Conservation (phyloP, 805 yeast genomes). For the Naumovozyma castellii region DNA sequence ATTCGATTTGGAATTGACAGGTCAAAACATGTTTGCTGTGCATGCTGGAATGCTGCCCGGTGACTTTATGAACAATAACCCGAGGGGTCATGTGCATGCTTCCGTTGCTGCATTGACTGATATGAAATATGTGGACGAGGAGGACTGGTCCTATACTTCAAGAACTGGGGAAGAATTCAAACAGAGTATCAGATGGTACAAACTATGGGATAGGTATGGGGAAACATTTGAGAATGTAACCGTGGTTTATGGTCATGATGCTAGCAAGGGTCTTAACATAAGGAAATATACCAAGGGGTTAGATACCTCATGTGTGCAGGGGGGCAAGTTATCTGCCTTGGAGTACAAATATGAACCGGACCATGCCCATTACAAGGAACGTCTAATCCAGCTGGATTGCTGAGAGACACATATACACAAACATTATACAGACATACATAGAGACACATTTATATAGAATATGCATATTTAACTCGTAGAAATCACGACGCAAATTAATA, state of each 20-base stretch:
- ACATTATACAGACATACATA: neutral
- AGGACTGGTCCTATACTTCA: conserved; percentile 41
- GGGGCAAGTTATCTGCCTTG: conserved; percentile 57
- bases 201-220: conserved; percentile 38
- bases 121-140: conserved; percentile 60
- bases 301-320: conserved; percentile 76
- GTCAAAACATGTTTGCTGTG: conserved; percentile 45
- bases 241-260: conserved; percentile 85
- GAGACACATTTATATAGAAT: no score
- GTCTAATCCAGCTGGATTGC: conserved; percentile 10
- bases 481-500: no score
- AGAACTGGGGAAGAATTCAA: conserved; percentile 14
- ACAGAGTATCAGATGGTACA: conserved; percentile 43
- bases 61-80: conserved; percentile 23
- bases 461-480: no score
- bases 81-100: conserved; percentile 33
- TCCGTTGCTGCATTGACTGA: conserved; percentile 54
- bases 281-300: conserved; percentile 65
- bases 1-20: conserved; percentile 10
- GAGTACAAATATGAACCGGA: conserved; percentile 11
- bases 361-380: conserved; percentile 4
- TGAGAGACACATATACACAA: neutral
- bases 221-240: conserved; percentile 22
- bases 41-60: conserved; percentile 81
- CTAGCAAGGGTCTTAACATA: conserved; percentile 61